Base-by-base conservation (phyloP, 352 stramenopile genomes). In the Globisporangium polare region DNA sequence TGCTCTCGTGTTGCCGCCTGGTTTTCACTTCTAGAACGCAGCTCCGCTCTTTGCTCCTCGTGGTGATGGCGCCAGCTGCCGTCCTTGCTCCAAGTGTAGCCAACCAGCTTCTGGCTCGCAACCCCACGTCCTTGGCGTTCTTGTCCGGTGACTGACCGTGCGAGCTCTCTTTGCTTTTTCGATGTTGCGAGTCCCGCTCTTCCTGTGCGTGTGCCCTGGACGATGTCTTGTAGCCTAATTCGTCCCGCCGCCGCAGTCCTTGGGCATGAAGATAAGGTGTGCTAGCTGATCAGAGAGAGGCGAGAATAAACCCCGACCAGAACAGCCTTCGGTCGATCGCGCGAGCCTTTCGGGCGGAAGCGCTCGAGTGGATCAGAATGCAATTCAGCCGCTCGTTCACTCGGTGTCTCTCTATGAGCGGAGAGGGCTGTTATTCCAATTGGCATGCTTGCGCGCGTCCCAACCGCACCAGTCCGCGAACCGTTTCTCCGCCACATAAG, bases 241-340 rank as follows among this genome's bases (percentile, higher is more conserved):
- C 6, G 33, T 42, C 29, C 18, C 50, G 18, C 49, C 8, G 10
- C 13, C 27, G 49, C 29, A 42, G 50, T 42, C 29, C 29, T 42
- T 42, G 29, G 50, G 50, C 50, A 55, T 55, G 50, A 9, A 55
- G 50, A 55, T 54, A 39, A 54, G 26, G 49, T 22, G n/a, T 15
- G 27, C 39, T 46, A 18, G 50, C 20, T 41, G 49, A 41, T 55
- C 49, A 31, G 27, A 54, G 49, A 15, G 33, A 39, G 33, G 33
- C 27, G 27, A 55, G 27, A 55, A 55, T 55, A 55, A n/a, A 55
- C 33, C 50, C 37, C n/a, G 50, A 27, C n/a, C 50, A 55, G 50
- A 55, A 55, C 50, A 24, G 26, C 26, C 27, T 31, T 54, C 49
- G 27, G n/a, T 39, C 26, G 10, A 51, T 51, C 45, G 18, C 45